These are phyloP conservation scores for Scedosporium apiospermum DNA, from an alignment of 2,329 filamentous ascomycete genomes.

Conservation along the genomic window DNA sequence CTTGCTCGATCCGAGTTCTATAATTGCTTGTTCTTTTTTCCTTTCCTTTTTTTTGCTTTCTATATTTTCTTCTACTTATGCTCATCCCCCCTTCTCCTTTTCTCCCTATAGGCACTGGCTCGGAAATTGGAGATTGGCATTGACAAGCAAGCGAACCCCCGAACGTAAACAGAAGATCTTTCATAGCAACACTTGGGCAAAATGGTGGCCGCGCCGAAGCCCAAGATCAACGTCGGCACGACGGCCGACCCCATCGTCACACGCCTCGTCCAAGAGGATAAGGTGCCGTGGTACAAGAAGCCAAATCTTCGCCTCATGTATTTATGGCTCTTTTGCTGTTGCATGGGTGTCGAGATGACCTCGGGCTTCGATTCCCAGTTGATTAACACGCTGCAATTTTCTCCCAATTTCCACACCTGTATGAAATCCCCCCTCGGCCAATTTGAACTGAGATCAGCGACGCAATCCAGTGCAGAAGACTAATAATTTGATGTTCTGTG, in stretches of 20 bases:
- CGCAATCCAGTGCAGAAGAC: background rate
- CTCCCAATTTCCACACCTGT: conserved; percentile 27
- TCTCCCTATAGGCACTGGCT: no score
- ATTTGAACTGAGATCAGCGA: background rate
- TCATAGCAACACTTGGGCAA: background rate
- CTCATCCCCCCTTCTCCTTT: no score
- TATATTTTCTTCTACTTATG: no score
- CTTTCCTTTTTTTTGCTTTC: background rate
- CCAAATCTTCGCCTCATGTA: conserved; percentile 42
- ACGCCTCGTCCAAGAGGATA: conserved; percentile 20
- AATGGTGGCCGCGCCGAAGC: background rate
- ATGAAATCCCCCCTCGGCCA: background rate
- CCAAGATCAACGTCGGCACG: conserved; percentile 3
- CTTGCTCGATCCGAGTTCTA: background rate
- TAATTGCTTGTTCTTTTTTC: background rate
- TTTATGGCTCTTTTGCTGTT: conserved; percentile 40
- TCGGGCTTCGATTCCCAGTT: conserved; percentile 43
- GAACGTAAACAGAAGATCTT: background rate
- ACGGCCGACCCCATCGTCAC: conserved; percentile 20
- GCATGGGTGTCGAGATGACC: conserved; percentile 47
- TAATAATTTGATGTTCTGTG: background rate
- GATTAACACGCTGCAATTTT: conserved; percentile 31
- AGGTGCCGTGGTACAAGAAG: conserved; percentile 41
- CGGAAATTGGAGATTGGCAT: no score
- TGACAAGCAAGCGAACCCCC: background rate